Percentiles rank a stretch among this genome's conserved stretches.
These are phyloP conservation scores for Buddleja alternifolia DNA, from an alignment of 257 asterid genomes.

Conservation along the genomic window DNA sequence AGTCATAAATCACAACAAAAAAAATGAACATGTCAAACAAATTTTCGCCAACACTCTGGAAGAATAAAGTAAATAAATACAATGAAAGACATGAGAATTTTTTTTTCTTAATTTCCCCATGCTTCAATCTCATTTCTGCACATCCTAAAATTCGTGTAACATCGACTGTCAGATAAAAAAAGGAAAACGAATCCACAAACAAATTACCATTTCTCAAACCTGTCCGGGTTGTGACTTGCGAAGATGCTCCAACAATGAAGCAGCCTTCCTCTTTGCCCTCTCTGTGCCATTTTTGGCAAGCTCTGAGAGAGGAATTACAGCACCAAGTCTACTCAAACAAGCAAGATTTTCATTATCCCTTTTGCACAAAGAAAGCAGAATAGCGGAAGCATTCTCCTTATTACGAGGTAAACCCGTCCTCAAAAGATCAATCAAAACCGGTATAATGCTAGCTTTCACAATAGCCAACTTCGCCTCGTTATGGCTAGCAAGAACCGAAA, in stretches of 20 bases:
- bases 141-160: constrained; percentile 48
- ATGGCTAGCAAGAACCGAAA: constrained; percentile 82
- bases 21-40: constrained; percentile 13
- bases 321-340: constrained; percentile 67
- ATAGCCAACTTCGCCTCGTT: constrained; percentile 80
- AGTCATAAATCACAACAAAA: constrained; percentile 27
- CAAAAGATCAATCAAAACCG: constrained; percentile 58
- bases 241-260: constrained; percentile 65
- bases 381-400: constrained; percentile 69
- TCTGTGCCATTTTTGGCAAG: constrained; percentile 68
- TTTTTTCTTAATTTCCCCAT: constrained; percentile 34
- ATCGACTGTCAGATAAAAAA: constrained; percentile 34
- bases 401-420: constrained; percentile 59
- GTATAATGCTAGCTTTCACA: constrained; percentile 75
- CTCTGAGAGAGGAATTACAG: constrained; percentile 56
- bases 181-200: constrained; percentile 12
- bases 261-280: constrained; percentile 74
- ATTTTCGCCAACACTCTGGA: constrained; percentile 25
- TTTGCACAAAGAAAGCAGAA: constrained; percentile 67
- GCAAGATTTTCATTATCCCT: constrained; percentile 59
- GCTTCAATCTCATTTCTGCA: constrained; percentile 32
- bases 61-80: constrained; percentile 43
- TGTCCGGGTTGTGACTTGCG: constrained; percentile 39
- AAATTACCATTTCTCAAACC: constrained; percentile 25
- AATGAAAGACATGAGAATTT: constrained; percentile 38